Evolutionary conservation across 352 stramenopile species (phyloP), one percentile per base, ranked within the genome.

Genomic region (Pythium utonaiense): DNA sequence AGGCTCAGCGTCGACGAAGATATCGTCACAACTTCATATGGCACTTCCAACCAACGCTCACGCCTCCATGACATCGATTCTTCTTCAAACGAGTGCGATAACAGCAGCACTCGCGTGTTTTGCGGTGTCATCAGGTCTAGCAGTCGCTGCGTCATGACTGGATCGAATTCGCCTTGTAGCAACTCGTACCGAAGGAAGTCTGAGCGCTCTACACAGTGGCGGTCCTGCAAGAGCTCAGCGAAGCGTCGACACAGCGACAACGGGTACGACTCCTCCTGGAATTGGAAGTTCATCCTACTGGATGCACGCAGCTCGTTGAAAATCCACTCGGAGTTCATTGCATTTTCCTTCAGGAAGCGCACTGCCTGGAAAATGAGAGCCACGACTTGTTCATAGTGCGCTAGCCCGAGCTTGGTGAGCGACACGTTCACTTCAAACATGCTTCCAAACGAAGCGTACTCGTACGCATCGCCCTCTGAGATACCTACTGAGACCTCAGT

Each of bases 11-110:
- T 51, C 24, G 30, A 22, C 0, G 53, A n/a, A 8, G 67, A 25
- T 42, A 95, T 88, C 33, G 59, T 12, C 36, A 60, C 54, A 3
- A 67, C 21, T 3, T 57, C 64, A 62, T 93, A 92, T 54, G 78
- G 73, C 31, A 78, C 73, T 9, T 73, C 77, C 50, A 92, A 75
- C 81, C 83, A 93, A 6, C 55, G 62, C 65, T 93, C 86, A 6
- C 22, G 27, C 10, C 44, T 47, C 66, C 66, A 73, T 9, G n/a
- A 19, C 12, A 28, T 7, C 3, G 21, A 60, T 12, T 27, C n/a
- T 0, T 38, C 28, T 16, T 62, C 60, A 60, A 84, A 86, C 9
- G 71, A 65, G 44, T 81, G 75, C 6, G 80, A 86, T 9, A 88
- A 28, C 25, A 91, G 48, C 38, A 90, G 21, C 1, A 91, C 67